These are phyloP conservation scores for Capillidium rhysosporum DNA, from an alignment of 371 early-diverging fungal species.

Conservation along the genomic window DNA sequence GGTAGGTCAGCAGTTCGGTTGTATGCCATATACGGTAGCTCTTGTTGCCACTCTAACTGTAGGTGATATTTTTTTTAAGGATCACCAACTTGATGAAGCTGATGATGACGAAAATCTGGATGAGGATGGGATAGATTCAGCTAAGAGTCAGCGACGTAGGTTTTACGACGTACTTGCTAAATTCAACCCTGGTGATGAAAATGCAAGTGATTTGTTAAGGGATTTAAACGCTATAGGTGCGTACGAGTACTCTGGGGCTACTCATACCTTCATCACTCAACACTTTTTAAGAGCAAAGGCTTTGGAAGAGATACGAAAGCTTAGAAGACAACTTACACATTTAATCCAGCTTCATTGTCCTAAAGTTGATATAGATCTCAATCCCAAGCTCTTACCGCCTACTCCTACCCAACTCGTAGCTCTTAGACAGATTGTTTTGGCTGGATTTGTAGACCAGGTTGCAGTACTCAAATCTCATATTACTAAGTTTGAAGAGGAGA, in stretches of 20 bases:
- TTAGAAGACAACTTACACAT: slow-evolving; percentile 66
- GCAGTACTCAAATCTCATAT: slow-evolving; percentile 57
- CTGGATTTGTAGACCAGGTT: slow-evolving; percentile 81
- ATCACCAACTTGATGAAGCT: slow-evolving; percentile 29
- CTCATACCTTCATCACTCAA: slow-evolving; percentile 44
- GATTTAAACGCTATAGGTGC: slow-evolving; percentile 75
- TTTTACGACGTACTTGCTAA: slow-evolving; percentile 26
- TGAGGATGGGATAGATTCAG: slow-evolving; percentile 12
- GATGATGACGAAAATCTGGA: slow-evolving; percentile 22
- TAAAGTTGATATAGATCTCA: slow-evolving; percentile 22
- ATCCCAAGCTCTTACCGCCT: slow-evolving; percentile 15
- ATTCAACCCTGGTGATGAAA: slow-evolving; percentile 17
- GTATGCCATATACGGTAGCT: slow-evolving; percentile 70
- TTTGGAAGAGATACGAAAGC: slow-evolving; percentile 79
- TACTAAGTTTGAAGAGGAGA: slow-evolving; percentile 30
- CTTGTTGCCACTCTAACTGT: slow-evolving; percentile 80
- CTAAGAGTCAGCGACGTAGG: slow-evolving; percentile 14
- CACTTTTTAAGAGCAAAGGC: slow-evolving; percentile 72
- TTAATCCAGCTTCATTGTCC: slow-evolving; percentile 50
- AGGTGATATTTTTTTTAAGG: slow-evolving; percentile 74
- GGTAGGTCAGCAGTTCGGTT: slow-evolving; percentile 58
- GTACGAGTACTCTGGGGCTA: slow-evolving; percentile 58
- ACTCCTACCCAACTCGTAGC: slow-evolving; percentile 16
- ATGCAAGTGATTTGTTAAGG: slow-evolving; percentile 63
- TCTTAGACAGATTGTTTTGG: slow-evolving; percentile 64